Conservation (phyloP, 352 stramenopile species). For the Poterioochromonas sp. region DNA sequence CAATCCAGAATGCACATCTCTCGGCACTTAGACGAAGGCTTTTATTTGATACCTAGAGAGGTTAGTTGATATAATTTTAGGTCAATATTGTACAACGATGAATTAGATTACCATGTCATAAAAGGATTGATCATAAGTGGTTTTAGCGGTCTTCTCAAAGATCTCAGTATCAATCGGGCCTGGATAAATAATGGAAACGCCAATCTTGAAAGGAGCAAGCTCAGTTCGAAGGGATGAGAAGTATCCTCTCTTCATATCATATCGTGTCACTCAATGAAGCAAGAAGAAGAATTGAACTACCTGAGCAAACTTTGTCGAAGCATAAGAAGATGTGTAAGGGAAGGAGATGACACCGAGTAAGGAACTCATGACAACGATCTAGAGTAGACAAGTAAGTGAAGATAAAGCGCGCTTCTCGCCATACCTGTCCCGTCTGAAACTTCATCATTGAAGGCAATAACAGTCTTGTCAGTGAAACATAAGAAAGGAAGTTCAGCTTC, state of each 20-base stretch:
- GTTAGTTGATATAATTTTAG: too few relatives aligned
- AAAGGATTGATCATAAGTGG: too few relatives aligned
- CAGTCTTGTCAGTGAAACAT: constrained; percentile 52
- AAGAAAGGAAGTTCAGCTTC: constrained; percentile 57
- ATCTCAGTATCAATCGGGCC: constrained; percentile 20
- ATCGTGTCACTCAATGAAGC: too few relatives aligned
- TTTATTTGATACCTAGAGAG: too few relatives aligned
- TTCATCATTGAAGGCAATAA: constrained; percentile 59
- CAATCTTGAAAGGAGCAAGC: background rate
- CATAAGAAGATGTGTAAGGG: constrained; percentile 10
- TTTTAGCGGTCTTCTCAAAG: background rate
- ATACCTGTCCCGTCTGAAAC: constrained; percentile 53
- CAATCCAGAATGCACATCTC: background rate
- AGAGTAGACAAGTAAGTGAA: too few relatives aligned
- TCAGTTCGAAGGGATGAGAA: background rate
- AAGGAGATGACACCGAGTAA: background rate
- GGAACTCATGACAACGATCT: constrained; percentile 34
- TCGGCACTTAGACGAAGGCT: background rate
- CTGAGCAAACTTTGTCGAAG: constrained; percentile 18
- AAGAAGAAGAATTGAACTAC: too few relatives aligned
- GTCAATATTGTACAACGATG: too few relatives aligned
- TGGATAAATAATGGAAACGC: constrained; percentile 7
- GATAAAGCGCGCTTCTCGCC: too few relatives aligned
- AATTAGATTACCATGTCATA: too few relatives aligned
- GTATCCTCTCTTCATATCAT: background rate